Evolutionary conservation across 2,329 filamentous ascomycete species (phyloP), one percentile per base, ranked within the genome.

Genomic region (Paracorniculantispora psalliotae): DNA sequence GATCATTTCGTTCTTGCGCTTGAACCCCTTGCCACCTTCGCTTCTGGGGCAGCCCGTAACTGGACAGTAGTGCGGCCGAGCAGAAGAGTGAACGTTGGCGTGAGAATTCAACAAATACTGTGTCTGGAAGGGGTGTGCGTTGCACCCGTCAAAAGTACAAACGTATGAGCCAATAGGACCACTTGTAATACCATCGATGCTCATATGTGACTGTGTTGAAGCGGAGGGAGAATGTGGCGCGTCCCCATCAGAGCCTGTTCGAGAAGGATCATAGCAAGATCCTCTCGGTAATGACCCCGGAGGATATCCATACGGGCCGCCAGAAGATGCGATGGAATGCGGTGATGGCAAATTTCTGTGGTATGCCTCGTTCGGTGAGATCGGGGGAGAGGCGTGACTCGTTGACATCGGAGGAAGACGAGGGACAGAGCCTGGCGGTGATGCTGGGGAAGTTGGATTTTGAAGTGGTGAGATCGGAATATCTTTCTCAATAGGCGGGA

Each of bases 91-190:
- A 4, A 89, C 86, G 63, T 89, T 89, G 55, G 87, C 85, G 67
- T 93, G 90, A 0, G 90, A 93, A 70, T 91, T 93, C 23, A 93
- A 76, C 10, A 93, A 78, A 73, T 87, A 87, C 66, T 87, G 85
- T 0, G 90, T 94, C 66, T 91, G 88, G 65, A 94, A 94, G 0
- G 90, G 86, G 30, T 79, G 73, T 1, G 90, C 89, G 39, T 71
- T 89, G 70, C 90, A 94, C 9, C 86, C 87, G 8, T 78, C 65
- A 52, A 76, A 75, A 66, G 73, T 78, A 69, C 89, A 92, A 48
- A 81, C 74, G 67, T 82, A 89, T 4, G 73, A 73, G 21, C 79
- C 82, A 52, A 75, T 68, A 39, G 76, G 72, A 4, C 80, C 80
- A 66, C 78, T 81, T 12, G 81, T 81, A 57, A 84, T 78, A 21